A percentile compares a stretch with the other conserved stretches of the same genome.
These are phyloP conservation scores for Erythrophleum fordii DNA, from an alignment of 306 rosid species.

Conservation along the genomic window DNA sequence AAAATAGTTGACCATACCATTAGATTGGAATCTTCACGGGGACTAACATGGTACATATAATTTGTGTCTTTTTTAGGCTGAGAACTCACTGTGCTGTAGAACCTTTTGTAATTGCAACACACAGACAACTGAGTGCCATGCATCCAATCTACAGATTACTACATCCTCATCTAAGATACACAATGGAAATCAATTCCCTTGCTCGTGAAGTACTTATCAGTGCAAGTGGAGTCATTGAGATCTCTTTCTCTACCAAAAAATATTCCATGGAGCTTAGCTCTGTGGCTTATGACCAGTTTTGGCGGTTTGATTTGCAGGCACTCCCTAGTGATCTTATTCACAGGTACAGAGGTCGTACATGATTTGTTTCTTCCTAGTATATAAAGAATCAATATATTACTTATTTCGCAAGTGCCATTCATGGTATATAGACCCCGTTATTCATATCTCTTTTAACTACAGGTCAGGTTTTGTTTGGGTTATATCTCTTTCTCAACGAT, in stretches of 20 bases:
- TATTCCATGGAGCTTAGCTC: slow-evolving; percentile 21
- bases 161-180: slow-evolving; percentile 18
- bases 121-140: slow-evolving; percentile 15
- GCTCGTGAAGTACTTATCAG: slow-evolving; percentile 13
- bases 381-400: too few species aligned
- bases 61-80: not conserved
- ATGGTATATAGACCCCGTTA: too few species aligned
- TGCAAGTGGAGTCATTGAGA: slow-evolving; percentile 15
- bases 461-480: too few species aligned
- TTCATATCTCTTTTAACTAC: too few species aligned
- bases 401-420: too few species aligned
- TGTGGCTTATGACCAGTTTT: not conserved
- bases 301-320: slow-evolving; percentile 21
- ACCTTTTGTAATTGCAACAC: slow-evolving; percentile 4
- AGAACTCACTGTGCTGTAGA: slow-evolving; percentile 20
- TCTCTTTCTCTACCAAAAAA: not conserved
- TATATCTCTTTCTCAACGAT: too few species aligned
- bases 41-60: not conserved
- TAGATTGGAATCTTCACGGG: not conserved
- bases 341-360: not conserved
- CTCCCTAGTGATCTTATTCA: slow-evolving; percentile 8
- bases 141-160: slow-evolving; percentile 14
- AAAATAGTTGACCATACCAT: not conserved
- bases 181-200: slow-evolving; percentile 23
- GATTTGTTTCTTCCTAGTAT: not conserved